phyloP scores from a whole-genome alignment of 805 yeast species.

The Starmerella etchellsii region DNA sequence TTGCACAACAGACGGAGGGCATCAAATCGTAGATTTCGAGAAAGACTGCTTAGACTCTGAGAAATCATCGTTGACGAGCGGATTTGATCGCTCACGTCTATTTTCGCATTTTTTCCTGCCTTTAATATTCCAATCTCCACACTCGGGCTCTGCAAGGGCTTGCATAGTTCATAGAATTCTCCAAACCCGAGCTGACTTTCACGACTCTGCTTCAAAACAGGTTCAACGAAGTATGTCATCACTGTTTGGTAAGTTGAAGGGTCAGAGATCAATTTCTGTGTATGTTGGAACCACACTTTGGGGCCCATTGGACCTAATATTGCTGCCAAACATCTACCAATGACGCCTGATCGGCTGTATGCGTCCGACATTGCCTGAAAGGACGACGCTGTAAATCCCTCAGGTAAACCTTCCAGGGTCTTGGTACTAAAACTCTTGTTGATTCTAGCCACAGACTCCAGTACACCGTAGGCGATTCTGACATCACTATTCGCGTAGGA shows the following conservation, averaged over 20 bases:
- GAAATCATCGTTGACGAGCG: constrained; percentile 2
- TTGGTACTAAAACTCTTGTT: not conserved
- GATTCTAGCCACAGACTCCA: constrained; percentile 9
- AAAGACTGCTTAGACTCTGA: constrained; percentile 1
- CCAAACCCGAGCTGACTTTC: constrained; percentile 1
- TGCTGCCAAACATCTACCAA: constrained; percentile 13
- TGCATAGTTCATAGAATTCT: constrained; percentile 5
- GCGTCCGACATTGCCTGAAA: constrained; percentile 4
- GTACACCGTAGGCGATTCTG: constrained; percentile 8
- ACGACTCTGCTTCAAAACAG: constrained; percentile 10
- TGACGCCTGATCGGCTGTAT: constrained; percentile 3
- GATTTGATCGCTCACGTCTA: constrained; percentile 11
- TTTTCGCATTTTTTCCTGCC: constrained; percentile 13
- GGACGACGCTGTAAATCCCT: constrained; percentile 2
- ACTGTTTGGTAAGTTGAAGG: constrained; percentile 4
- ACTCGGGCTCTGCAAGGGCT: not conserved
- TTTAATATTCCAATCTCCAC: constrained; percentile 13
- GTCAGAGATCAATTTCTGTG: not conserved
- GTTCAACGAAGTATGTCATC: constrained; percentile 14
- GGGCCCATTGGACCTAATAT: constrained; percentile 6
- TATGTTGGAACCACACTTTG: constrained; percentile 3
- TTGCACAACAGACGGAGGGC: constrained; percentile 25
- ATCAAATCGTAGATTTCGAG: constrained; percentile 5
- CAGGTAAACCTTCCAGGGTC: not conserved
- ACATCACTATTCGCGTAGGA: constrained; percentile 3